Evolutionary conservation across 2,329 filamentous ascomycete genomes (phyloP).

Genomic region (Grosmannia penicillata): DNA sequence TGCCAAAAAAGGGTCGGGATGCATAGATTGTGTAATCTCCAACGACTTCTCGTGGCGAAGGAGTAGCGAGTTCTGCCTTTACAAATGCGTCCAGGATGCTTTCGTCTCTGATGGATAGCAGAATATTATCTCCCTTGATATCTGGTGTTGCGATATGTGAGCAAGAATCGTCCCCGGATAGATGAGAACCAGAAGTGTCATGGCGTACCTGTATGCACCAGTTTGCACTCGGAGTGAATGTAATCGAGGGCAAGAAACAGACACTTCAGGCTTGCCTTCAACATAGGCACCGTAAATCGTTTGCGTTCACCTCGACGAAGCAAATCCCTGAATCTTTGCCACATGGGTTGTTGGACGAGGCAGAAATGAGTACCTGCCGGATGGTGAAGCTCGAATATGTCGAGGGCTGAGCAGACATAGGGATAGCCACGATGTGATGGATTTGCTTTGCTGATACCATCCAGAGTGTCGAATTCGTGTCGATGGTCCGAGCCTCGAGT

Average conservation of each 20-base stretch:
- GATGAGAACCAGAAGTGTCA: too few relatives aligned
- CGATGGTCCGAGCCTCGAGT: constrained; percentile 3
- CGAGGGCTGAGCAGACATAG: constrained; percentile 17
- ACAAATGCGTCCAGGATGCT: constrained; percentile 20
- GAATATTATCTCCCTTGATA: constrained; percentile 27
- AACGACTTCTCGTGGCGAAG: constrained; percentile 21
- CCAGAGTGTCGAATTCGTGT: constrained; percentile 12
- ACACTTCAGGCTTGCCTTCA: constrained; percentile 19
- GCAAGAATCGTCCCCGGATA: too few relatives aligned
- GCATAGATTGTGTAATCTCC: constrained; percentile 18
- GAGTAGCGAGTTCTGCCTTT: constrained; percentile 18
- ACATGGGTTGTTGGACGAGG: constrained; percentile 22
- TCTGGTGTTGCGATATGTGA: constrained; percentile 14
- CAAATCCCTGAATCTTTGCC: constrained; percentile 24
- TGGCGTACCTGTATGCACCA: constrained; percentile 21
- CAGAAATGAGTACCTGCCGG: constrained; percentile 18
- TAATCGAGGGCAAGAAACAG: constrained; percentile 24
- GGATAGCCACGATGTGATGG: constrained; percentile 15
- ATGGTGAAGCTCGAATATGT: constrained; percentile 16
- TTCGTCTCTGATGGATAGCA: constrained; percentile 16
- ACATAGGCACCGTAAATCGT: constrained; percentile 20
- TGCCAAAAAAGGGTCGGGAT: constrained; percentile 20
- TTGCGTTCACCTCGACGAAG: constrained; percentile 20
- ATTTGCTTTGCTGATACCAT: constrained; percentile 9
- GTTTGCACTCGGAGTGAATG: constrained; percentile 24